A percentile compares a stretch with the other conserved stretches of the same genome.
phyloP scores from a whole-genome alignment of 768 basidiomycete genomes.

The Suillus weaverae region DNA sequence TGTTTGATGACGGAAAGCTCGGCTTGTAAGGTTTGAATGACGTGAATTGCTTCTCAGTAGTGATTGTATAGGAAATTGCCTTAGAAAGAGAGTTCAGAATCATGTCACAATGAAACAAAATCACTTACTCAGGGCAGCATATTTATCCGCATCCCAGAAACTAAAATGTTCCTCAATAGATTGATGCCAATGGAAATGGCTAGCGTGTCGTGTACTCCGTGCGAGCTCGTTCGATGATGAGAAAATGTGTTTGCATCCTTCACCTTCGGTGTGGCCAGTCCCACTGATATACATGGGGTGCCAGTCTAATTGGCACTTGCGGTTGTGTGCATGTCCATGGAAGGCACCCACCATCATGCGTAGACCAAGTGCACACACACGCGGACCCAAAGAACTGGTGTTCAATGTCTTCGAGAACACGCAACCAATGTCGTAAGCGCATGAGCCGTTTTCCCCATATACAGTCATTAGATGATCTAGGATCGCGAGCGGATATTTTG shows the following conservation, averaged over 20 bases:
- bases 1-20: too few relatives aligned
- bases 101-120: too few relatives aligned
- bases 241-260: slow-evolving; percentile 12
- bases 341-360: slow-evolving; percentile 17
- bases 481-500: too few relatives aligned
- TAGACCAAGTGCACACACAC: neutral
- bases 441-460: slow-evolving; percentile 14
- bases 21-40: too few relatives aligned
- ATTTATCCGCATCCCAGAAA: slow-evolving; percentile 24
- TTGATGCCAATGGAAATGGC: slow-evolving; percentile 3
- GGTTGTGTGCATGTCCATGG: slow-evolving; percentile 29
- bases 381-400: slow-evolving; percentile 15
- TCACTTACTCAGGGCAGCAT: slow-evolving; percentile 14
- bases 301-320: slow-evolving; percentile 26
- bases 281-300: slow-evolving; percentile 25
- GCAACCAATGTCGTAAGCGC: slow-evolving; percentile 31
- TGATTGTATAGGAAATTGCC: too few relatives aligned
- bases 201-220: slow-evolving; percentile 2
- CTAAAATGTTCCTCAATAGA: slow-evolving; percentile 22
- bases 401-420: slow-evolving; percentile 17
- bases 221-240: slow-evolving; percentile 10
- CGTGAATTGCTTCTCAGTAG: too few relatives aligned
- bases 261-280: slow-evolving; percentile 9
- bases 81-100: too few relatives aligned
- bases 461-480: slow-evolving; percentile 13